phyloP scores from a whole-genome alignment of 2,329 filamentous ascomycete genomes.

The Penicillium sp. region DNA sequence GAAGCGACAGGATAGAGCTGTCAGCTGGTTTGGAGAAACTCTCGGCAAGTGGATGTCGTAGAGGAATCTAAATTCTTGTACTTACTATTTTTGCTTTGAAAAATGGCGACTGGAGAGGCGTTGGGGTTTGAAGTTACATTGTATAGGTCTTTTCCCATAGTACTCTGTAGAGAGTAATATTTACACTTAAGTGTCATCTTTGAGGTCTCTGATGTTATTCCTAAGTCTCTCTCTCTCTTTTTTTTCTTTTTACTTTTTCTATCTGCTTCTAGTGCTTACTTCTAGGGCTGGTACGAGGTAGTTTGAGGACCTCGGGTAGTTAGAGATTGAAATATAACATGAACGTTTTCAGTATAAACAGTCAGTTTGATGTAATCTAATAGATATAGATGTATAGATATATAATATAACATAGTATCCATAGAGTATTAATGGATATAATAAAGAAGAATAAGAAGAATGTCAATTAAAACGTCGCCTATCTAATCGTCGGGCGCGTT shows the following conservation, averaged over 20 bases:
- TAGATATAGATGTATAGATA: too few species aligned
- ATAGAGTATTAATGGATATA: neutral
- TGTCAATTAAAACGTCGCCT: neutral
- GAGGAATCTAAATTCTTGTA: neutral
- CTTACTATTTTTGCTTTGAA: neutral
- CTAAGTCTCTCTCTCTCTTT: neutral
- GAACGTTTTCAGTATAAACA: neutral
- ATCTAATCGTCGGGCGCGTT: slow-evolving; percentile 30
- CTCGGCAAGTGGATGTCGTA: slow-evolving; percentile 43
- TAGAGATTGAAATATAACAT: neutral
- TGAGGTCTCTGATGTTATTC: neutral
- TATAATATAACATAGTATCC: neutral
- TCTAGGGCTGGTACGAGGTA: neutral
- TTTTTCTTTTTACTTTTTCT: neutral
- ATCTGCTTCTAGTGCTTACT: neutral
- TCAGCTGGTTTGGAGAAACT: slow-evolving; percentile 45
- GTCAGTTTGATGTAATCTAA: neutral
- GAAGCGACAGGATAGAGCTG: slow-evolving; percentile 40
- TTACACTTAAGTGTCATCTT: neutral
- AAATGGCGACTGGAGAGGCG: slow-evolving; percentile 3
- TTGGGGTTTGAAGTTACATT: neutral
- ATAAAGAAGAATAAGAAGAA: neutral
- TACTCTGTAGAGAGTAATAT: neutral
- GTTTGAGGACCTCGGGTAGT: neutral
- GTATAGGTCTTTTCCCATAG: neutral